Evolutionary conservation across 2,329 filamentous ascomycete species (phyloP), one percentile per base, ranked within the genome.

Genomic region (Lachnellula subtilissima): DNA sequence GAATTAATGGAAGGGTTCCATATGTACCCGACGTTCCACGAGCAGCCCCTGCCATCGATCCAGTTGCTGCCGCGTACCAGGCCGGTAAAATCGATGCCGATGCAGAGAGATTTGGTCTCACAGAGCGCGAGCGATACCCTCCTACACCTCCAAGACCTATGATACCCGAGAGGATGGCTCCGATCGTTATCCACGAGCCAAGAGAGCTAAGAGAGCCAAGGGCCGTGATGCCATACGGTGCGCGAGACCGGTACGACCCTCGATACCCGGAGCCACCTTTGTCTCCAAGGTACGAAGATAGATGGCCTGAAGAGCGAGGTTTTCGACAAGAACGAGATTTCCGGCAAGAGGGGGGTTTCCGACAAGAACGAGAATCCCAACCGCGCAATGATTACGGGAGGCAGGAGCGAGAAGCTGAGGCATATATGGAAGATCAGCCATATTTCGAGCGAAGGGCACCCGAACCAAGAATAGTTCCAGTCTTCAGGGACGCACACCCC

Each of bases 71-170:
- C n/a, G 60, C 64, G 23, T 66, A 67, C 51, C 55, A 63, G 48
- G 65, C 65, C 35, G 62, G 65, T 4, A 64, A 57, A 46, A 50
- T 59, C 2, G 67, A 68, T 54, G 61, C 57, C 14, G 59, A 64
- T 19, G 61, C 60, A 8, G 66, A 69, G 50, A 60, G 58, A 46
- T 57, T 53, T 40, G 60, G 59, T 11, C 48, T 52, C 14, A 51
- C 19, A 23, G 52, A 61, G 19, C 61, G 55, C 2, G 54, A 56
- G 36, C 54, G 54, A 17, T 52, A 40, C 9, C 42, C 57, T 48
- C 15, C 54, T 28, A 52, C 54, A 22, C 57, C 50, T 46, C 53
- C 51, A 49, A 56, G 50, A 43, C 53, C 53, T 22, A 48, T 55
- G 17, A 28, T 55, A 7, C 50, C 51, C 32, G 53, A 55, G 28